Evolutionary conservation across 257 asterid genomes (phyloP), one percentile per base, ranked within the genome.

Genomic region (Penstemon eatonii): DNA sequence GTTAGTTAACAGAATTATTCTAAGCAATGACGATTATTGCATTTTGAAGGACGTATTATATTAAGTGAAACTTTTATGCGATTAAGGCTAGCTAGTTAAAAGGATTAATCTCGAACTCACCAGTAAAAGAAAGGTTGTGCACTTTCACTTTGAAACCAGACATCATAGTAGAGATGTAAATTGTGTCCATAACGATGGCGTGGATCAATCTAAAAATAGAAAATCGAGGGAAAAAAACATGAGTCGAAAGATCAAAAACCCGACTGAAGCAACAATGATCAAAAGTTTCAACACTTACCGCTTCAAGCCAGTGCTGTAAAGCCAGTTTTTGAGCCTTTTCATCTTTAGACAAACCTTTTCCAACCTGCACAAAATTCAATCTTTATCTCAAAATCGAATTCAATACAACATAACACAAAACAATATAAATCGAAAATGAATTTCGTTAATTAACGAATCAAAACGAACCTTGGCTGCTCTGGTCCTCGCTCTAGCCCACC

Each of bases 181-280:
- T 93, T 93, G 87, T 93, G 99, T 0, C 99, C 99, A 57, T 93
- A 93, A 2, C 96, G 86, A 69, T 94, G 99, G 33, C 99, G 97
- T 46, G 99, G 97, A 80, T 94, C 99, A 82, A 91, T 91, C 99
- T 94, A 73, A 60, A 66, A 36, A 78, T 25, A 1, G 33, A 5
- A 46, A 70, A 3, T 5, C 4, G 9, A 8, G 49, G 58, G 46
- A 9, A 25, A 45, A 63, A 50, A 54, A 12, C 53, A 62, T 59
- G 0, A 51, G 41, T 46, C 8, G 33, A 3, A 36, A 18, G 7
- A 71, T 40, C 13, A 13, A 4, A 9, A 53, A 12, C 54, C 50
- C 18, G 56, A 65, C 50, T 13, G 12, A 56, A 63, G 4, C 54
- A 9, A 45, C 39, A 49, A 49, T 9, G 4, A 49, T 10, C 8